These are phyloP conservation scores for Smallanthus sonchifolius DNA, from an alignment of 129 eudicot species.

Conservation along the genomic window DNA sequence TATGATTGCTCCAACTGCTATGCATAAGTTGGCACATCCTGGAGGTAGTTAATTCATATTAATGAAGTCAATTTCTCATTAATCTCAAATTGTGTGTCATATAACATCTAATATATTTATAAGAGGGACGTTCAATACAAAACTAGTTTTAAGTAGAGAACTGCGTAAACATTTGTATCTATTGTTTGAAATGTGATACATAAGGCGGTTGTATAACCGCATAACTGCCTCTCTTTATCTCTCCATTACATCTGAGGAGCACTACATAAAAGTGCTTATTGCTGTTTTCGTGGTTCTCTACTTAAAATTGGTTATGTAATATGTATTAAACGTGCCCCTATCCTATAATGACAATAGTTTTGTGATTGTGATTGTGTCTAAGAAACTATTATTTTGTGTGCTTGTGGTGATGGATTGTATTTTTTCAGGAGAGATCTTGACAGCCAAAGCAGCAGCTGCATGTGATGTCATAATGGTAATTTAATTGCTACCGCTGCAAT, in stretches of 20 bases:
- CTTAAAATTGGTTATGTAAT: neutral
- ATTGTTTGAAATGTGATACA: neutral
- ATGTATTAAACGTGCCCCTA: neutral
- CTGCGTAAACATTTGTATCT: neutral
- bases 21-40: slow-evolving; percentile 74
- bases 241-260: neutral
- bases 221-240: neutral
- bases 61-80: neutral
- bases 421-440: slow-evolving; percentile 72
- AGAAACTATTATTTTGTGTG: neutral
- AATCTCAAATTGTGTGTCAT: neutral
- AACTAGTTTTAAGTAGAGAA: neutral
- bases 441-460: slow-evolving; percentile 84
- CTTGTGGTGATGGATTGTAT: slow-evolving; percentile 11
- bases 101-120: neutral
- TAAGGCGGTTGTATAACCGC: neutral
- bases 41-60: slow-evolving; percentile 39
- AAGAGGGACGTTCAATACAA: neutral
- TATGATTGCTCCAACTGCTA: slow-evolving; percentile 80
- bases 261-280: neutral
- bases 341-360: neutral
- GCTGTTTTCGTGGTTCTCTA: neutral
- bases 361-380: neutral
- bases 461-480: slow-evolving; percentile 76
- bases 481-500: neutral